Evolutionary conservation across 164 flowering plant genomes (phyloP).

Genomic region (Vitis rotundifolia): DNA sequence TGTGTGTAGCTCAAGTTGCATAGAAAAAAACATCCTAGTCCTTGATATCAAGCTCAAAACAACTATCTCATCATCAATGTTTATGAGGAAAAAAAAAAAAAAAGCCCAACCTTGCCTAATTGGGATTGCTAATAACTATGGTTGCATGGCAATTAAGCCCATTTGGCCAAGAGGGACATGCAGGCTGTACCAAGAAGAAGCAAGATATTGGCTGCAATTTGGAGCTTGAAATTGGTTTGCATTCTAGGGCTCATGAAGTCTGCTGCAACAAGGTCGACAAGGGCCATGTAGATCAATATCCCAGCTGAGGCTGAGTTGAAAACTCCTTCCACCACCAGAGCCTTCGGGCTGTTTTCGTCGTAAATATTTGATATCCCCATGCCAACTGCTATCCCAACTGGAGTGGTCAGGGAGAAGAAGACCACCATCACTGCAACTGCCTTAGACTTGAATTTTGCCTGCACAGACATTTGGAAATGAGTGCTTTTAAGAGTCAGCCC

Average conservation of each 20-base stretch:
- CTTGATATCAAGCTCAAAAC: too few species aligned
- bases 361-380: conserved; percentile 30
- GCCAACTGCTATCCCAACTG: conserved; percentile 32
- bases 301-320: conserved; percentile 38
- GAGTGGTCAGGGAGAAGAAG: conserved; percentile 39
- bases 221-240: conserved; percentile 30
- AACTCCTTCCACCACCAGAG: conserved; percentile 33
- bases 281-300: conserved; percentile 35
- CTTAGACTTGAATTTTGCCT: conserved; percentile 31
- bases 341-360: conserved; percentile 28
- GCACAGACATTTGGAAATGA: not conserved
- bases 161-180: conserved; percentile 36
- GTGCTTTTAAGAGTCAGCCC: too few species aligned
- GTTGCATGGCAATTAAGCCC: conserved; percentile 13
- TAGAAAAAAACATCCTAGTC: too few species aligned
- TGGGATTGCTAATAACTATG: not conserved
- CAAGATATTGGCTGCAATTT: conserved; percentile 17
- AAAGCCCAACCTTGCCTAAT: too few species aligned
- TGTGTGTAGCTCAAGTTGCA: too few species aligned
- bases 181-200: conserved; percentile 33
- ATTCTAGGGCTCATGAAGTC: conserved; percentile 37
- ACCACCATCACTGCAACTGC: conserved; percentile 18
- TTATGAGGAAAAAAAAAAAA: too few species aligned
- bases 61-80: too few species aligned
- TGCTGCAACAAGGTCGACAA: conserved; percentile 36